Evolutionary conservation across 345 rosid genomes (phyloP).

Genomic region (Mallotus nudiflorus): DNA sequence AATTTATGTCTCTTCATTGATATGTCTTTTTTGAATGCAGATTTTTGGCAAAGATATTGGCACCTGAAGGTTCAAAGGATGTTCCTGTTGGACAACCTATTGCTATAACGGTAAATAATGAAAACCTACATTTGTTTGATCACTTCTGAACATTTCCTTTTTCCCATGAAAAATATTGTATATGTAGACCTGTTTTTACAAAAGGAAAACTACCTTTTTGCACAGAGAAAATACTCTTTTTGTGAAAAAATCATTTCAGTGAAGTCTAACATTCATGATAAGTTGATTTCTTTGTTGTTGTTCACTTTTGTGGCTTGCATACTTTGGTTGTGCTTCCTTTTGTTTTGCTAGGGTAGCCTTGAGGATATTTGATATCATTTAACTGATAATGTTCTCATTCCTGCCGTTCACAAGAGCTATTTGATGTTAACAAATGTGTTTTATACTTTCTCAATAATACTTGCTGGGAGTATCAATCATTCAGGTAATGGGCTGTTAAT

Average conservation of each 20-base stretch:
- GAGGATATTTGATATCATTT: neutral
- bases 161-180: neutral
- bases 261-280: neutral
- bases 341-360: neutral
- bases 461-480: constrained; percentile 5
- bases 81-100: constrained; percentile 87
- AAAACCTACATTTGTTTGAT: neutral
- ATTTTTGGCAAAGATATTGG: constrained; percentile 83
- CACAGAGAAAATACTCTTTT: no score
- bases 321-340: constrained; percentile 8
- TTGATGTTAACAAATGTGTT: constrained; percentile 6
- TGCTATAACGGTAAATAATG: constrained; percentile 67
- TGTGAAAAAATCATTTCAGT: neutral
- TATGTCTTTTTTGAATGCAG: constrained; percentile 36
- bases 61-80: constrained; percentile 89
- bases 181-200: neutral
- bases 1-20: neutral
- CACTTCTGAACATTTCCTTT: neutral
- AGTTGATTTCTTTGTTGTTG: neutral
- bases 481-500: constrained; percentile 12
- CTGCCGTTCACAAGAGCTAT: constrained; percentile 8
- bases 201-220: neutral
- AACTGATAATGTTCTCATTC: neutral
- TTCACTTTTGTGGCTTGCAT: constrained; percentile 2
- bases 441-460: neutral